phyloP scores from a whole-genome alignment of 208 protist species.

The Crithidia brevicula region DNA sequence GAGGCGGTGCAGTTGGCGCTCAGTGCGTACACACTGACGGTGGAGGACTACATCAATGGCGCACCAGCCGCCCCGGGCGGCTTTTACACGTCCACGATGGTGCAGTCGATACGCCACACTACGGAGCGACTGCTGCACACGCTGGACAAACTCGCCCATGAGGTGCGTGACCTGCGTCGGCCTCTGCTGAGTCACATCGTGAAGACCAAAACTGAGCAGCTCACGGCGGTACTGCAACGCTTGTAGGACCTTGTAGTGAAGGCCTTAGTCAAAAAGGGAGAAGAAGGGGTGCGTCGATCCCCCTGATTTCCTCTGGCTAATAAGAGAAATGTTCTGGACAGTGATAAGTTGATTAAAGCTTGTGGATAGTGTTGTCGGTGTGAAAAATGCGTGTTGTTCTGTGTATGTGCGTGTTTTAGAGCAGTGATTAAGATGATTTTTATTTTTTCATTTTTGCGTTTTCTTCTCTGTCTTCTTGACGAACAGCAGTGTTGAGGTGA shows the following conservation, averaged over 20 bases:
- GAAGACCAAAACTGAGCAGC: slow-evolving; percentile 21
- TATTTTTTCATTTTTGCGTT: no score
- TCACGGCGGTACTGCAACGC: slow-evolving; percentile 14
- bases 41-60: slow-evolving; percentile 32
- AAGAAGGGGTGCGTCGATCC: no score
- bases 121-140: slow-evolving; percentile 51
- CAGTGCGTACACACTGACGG: slow-evolving; percentile 47
- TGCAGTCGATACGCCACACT: slow-evolving; percentile 34
- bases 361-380: no score
- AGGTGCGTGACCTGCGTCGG: slow-evolving; percentile 48
- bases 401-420: slow-evolving; percentile 3
- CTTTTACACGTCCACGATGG: slow-evolving; percentile 30
- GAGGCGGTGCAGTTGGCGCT: slow-evolving; percentile 69
- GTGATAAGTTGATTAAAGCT: no score
- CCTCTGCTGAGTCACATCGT: slow-evolving; percentile 30
- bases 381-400: no score
- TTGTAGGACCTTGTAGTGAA: no score
- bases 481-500: no score
- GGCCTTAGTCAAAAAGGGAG: no score
- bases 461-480: slow-evolving; percentile 2
- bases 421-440: no score
- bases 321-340: no score
- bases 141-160: slow-evolving; percentile 41
- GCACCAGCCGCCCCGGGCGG: slow-evolving; percentile 5
- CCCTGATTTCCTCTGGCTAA: no score